These are phyloP conservation scores for Zhuliangozyma blackwelliae DNA, from an alignment of 1,139 yeast genomes.

Conservation along the genomic window DNA sequence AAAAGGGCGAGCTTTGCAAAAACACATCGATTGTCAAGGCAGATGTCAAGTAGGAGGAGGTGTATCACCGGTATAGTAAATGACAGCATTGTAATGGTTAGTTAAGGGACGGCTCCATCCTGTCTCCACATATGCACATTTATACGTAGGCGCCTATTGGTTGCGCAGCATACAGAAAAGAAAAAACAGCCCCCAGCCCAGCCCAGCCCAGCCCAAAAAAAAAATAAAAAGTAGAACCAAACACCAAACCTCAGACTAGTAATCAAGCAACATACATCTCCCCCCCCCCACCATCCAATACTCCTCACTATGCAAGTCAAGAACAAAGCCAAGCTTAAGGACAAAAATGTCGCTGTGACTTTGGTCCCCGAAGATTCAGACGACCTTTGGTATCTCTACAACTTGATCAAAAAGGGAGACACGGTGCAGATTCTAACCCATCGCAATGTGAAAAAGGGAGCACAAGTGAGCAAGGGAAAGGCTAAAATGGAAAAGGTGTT, in stretches of 20 bases:
- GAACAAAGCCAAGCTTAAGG: slow-evolving; percentile 31
- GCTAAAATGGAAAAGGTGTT: slow-evolving; percentile 55
- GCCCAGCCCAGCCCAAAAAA: too few species aligned
- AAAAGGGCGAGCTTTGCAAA: slow-evolving; percentile 68
- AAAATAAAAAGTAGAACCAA: too few species aligned
- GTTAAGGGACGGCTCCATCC: too few species aligned
- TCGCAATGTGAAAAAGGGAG: slow-evolving; percentile 54
- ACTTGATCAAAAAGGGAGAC: slow-evolving; percentile 73
- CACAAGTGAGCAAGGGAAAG: slow-evolving; percentile 32
- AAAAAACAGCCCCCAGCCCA: too few species aligned
- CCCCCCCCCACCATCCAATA: too few species aligned
- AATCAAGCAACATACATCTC: background rate
- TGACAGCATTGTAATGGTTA: too few species aligned
- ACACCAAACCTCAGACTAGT: too few species aligned
- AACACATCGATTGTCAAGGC: slow-evolving; percentile 66
- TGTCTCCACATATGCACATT: too few species aligned
- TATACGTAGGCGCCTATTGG: too few species aligned
- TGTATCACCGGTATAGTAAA: background rate
- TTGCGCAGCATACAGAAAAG: too few species aligned
- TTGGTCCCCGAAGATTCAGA: slow-evolving; percentile 84
- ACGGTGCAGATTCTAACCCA: slow-evolving; percentile 63
- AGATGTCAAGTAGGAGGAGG: slow-evolving; percentile 54
- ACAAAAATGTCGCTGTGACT: slow-evolving; percentile 60
- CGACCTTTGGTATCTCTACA: slow-evolving; percentile 86
- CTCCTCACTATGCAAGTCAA: slow-evolving; percentile 13